A percentile compares a stretch with the other conserved stretches of the same genome.
These are phyloP conservation scores for Thalassiosira livingstoniorum DNA, from an alignment of 352 stramenopile genomes.

Conservation along the genomic window DNA sequence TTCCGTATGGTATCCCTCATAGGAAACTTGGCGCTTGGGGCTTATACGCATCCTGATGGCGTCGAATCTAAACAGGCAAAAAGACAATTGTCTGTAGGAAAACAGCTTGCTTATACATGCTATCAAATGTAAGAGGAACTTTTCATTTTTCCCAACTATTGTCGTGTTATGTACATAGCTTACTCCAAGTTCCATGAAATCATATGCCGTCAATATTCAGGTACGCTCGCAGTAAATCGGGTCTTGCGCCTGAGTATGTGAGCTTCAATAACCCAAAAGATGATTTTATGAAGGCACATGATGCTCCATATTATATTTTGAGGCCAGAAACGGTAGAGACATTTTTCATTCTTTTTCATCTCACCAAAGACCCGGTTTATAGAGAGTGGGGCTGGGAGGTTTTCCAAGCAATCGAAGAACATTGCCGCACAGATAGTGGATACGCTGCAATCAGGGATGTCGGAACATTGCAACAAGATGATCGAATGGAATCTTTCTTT, in stretches of 20 bases:
- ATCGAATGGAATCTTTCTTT: constrained; percentile 99
- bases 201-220: too few relatives aligned
- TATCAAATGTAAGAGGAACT: constrained; percentile 74
- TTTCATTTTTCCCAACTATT: neutral
- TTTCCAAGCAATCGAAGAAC: constrained; percentile 92
- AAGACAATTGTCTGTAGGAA: constrained; percentile 87
- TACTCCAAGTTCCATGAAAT: neutral
- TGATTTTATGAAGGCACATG: constrained; percentile 48
- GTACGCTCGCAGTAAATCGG: constrained; percentile 92
- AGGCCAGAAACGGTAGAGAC: constrained; percentile 95
- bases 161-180: neutral
- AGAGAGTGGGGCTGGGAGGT: constrained; percentile 95
- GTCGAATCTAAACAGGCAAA: constrained; percentile 85
- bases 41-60: constrained; percentile 80
- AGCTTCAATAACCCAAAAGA: constrained; percentile 82
- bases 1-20: constrained; percentile 65
- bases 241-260: constrained; percentile 93
- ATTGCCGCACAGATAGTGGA: constrained; percentile 90
- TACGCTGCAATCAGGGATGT: constrained; percentile 89
- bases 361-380: constrained; percentile 94
- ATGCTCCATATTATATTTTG: constrained; percentile 91
- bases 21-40: constrained; percentile 92
- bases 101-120: constrained; percentile 84
- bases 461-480: constrained; percentile 85
- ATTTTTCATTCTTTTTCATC: constrained; percentile 95